A percentile compares a stretch with the other conserved stretches of the same genome.
Evolutionary conservation across 2,329 filamentous ascomycete genomes (phyloP).

Genomic region (Diaporthe citri): DNA sequence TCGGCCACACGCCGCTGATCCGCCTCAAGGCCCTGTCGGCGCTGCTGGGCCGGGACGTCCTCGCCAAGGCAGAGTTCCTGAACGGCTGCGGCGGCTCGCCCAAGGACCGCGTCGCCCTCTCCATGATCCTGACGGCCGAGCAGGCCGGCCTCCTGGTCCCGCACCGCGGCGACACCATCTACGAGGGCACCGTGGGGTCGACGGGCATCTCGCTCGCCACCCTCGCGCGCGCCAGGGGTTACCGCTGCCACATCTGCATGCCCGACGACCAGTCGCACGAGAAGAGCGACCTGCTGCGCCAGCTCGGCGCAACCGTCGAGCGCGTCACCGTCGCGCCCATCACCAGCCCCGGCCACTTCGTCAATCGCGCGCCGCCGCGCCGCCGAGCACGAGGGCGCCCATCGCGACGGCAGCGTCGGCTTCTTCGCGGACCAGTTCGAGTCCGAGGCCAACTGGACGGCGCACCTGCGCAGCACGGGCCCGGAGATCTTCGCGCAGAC

Average conservation of each 20-base stretch:
- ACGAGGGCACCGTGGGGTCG: conserved; percentile 96
- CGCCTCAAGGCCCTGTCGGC: conserved; percentile 87
- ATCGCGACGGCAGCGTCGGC: conserved; percentile 75
- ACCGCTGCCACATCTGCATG: conserved; percentile 97
- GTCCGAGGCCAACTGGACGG: conserved; percentile 86
- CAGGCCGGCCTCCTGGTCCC: conserved; percentile 80
- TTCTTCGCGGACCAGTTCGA: conserved; percentile 99
- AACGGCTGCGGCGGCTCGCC: conserved; percentile 95
- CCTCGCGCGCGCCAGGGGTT: conserved; percentile 88
- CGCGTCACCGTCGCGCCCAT: conserved; percentile 92
- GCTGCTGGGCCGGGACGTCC: conserved; percentile 87
- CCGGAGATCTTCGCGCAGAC: conserved; percentile 91
- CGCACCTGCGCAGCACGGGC: conserved; percentile 85
- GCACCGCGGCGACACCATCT: conserved; percentile 90
- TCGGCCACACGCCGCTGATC: conserved; percentile 93
- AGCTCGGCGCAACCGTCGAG: conserved; percentile 93
- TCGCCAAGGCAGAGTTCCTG: conserved; percentile 95
- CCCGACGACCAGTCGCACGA: conserved; percentile 90
- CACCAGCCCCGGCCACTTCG: conserved; percentile 92
- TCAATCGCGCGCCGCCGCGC: conserved; percentile 89
- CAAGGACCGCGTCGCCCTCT: conserved; percentile 94
- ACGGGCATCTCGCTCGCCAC: conserved; percentile 96
- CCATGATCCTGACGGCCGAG: conserved; percentile 89
- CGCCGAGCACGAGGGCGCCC: conserved; percentile 74
- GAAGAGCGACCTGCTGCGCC: conserved; percentile 89